phyloP scores from a whole-genome alignment of 345 rosid genomes.

The Ailanthus altissimus region DNA sequence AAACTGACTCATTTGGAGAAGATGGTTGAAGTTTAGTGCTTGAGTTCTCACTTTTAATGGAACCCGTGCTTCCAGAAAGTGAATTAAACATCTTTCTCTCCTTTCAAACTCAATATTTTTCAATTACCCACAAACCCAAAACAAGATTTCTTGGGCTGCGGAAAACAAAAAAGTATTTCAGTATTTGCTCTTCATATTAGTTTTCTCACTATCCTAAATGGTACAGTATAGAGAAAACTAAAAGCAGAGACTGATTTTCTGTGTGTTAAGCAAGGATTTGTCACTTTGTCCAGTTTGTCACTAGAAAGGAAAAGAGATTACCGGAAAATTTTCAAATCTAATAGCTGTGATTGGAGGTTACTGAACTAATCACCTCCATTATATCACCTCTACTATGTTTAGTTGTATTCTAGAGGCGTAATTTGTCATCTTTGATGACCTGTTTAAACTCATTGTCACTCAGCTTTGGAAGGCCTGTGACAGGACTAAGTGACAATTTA shows the following conservation, averaged over 20 bases:
- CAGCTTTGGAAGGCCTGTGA: constrained; percentile 16
- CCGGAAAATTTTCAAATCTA: constrained; percentile 14
- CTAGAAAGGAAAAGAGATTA: constrained; percentile 15
- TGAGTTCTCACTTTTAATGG: constrained; percentile 46
- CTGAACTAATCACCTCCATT: constrained; percentile 15
- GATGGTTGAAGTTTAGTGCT: constrained; percentile 28
- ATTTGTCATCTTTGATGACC: constrained; percentile 30
- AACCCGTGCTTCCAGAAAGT: constrained; percentile 41
- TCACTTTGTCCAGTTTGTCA: constrained; percentile 18
- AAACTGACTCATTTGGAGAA: constrained; percentile 35
- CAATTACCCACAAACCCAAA: neutral
- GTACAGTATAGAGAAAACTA: neutral
- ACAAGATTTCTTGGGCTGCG: neutral
- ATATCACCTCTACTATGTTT: constrained; percentile 18
- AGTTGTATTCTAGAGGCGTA: constrained; percentile 33
- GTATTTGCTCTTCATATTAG: neutral
- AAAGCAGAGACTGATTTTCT: constrained; percentile 18
- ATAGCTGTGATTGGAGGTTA: constrained; percentile 29
- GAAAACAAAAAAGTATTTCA: neutral
- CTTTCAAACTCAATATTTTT: neutral
- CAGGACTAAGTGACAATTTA: constrained; percentile 31
- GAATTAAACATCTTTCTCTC: constrained; percentile 38
- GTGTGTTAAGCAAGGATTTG: neutral
- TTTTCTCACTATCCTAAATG: neutral
- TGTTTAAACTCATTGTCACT: neutral